phyloP scores from a whole-genome alignment of 1,284 basidiomycete species.

The Leccinum angustisporum region DNA sequence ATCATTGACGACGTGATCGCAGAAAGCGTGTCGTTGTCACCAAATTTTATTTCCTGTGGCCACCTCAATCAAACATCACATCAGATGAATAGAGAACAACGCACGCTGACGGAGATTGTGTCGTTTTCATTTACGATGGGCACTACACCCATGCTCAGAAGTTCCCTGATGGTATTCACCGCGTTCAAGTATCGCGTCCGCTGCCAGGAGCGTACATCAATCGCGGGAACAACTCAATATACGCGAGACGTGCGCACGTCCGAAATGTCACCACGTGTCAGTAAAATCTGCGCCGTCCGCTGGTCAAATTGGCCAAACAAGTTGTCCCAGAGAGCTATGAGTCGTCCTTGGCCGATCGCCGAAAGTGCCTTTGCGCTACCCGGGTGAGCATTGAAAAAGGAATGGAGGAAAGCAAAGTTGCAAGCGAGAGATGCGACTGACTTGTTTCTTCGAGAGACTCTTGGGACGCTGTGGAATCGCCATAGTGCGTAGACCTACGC shows the following conservation, averaged over 20 bases:
- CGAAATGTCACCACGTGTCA: slow-evolving; percentile 95
- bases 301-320: slow-evolving; percentile 92
- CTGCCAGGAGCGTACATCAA: slow-evolving; percentile 41
- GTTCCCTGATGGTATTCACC: slow-evolving; percentile 88
- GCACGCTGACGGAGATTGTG: slow-evolving; percentile 90
- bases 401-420: background rate
- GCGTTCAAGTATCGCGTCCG: slow-evolving; percentile 92
- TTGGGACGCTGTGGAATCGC: slow-evolving; percentile 79
- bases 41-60: slow-evolving; percentile 95
- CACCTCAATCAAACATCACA: slow-evolving; percentile 3
- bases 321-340: slow-evolving; percentile 97
- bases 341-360: slow-evolving; percentile 92
- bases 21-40: slow-evolving; percentile 97
- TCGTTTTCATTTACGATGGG: slow-evolving; percentile 98
- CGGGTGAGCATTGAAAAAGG: slow-evolving; percentile 6
- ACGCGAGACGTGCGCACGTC: slow-evolving; percentile 64
- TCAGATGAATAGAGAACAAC: slow-evolving; percentile 32
- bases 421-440: slow-evolving; percentile 28
- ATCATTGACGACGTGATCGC: slow-evolving; percentile 97
- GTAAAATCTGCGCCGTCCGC: slow-evolving; percentile 92
- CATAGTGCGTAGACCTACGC: slow-evolving; percentile 93
- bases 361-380: slow-evolving; percentile 73
- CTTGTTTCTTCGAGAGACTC: slow-evolving; percentile 88
- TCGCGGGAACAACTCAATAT: background rate
- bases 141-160: slow-evolving; percentile 87